phyloP scores from a whole-genome alignment of 1,139 yeast genomes.

The Suhomyces taliae region DNA sequence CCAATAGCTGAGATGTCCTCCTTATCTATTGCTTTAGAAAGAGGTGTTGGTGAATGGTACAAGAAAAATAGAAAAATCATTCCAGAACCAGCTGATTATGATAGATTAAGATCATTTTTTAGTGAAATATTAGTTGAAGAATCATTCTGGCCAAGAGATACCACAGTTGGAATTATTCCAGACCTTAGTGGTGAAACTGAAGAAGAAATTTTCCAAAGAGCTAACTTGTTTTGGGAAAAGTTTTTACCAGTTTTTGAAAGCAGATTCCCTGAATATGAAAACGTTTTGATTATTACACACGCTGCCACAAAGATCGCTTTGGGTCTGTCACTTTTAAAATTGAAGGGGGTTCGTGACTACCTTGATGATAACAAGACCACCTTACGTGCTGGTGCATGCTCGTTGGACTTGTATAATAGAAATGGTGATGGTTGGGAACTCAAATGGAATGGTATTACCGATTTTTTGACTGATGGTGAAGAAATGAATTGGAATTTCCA shows the following conservation, averaged over 20 bases:
- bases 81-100: constrained; percentile 60
- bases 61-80: constrained; percentile 52
- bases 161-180: constrained; percentile 52
- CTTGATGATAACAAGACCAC: constrained; percentile 46
- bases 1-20: constrained; percentile 61
- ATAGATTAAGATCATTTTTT: constrained; percentile 50
- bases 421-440: constrained; percentile 47
- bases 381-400: constrained; percentile 50
- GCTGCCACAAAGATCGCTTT: constrained; percentile 83
- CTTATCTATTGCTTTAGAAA: constrained; percentile 60
- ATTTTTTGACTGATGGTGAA: constrained; percentile 70
- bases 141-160: constrained; percentile 44
- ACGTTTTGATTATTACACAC: constrained; percentile 68
- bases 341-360: constrained; percentile 45
- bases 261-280: constrained; percentile 53
- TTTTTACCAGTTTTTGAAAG: constrained; percentile 54
- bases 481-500: constrained; percentile 90
- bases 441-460: constrained; percentile 66
- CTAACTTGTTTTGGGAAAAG: constrained; percentile 46
- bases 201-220: constrained; percentile 59
- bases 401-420: constrained; percentile 37
- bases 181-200: constrained; percentile 61
- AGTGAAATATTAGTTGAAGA: constrained; percentile 40
- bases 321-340: constrained; percentile 65
- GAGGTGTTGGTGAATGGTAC: constrained; percentile 76